Conservation (phyloP, 2,329 filamentous ascomycete species). For the Alternaria gansuensis region DNA sequence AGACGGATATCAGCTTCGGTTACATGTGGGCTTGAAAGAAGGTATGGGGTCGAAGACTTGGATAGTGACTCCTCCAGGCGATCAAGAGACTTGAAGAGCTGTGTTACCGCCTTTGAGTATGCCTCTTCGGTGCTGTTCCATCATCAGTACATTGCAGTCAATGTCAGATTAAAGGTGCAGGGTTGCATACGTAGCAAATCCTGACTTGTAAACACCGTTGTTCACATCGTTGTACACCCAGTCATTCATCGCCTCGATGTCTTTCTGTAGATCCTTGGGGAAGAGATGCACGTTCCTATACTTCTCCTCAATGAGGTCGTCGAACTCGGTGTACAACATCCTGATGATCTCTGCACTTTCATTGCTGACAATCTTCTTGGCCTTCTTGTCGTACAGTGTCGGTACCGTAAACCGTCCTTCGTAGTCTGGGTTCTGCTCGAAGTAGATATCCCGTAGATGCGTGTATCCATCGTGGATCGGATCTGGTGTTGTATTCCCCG, state of each 20-base stretch:
- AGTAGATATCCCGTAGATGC: conserved; percentile 82
- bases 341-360: conserved; percentile 92
- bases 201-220: conserved; percentile 63
- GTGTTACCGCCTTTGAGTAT: conserved; percentile 57
- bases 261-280: conserved; percentile 54
- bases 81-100: conserved; percentile 60
- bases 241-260: conserved; percentile 61
- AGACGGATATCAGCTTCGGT: conserved; percentile 63
- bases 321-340: conserved; percentile 86
- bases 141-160: neutral
- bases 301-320: conserved; percentile 61
- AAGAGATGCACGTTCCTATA: conserved; percentile 58
- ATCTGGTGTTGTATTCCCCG: conserved; percentile 66
- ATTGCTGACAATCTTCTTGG: conserved; percentile 83
- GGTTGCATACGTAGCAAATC: conserved; percentile 59
- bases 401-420: conserved; percentile 86
- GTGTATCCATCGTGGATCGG: conserved; percentile 73
- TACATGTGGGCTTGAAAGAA: conserved; percentile 55
- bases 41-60: conserved; percentile 56
- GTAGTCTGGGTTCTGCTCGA: conserved; percentile 75
- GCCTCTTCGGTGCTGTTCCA: conserved; percentile 57
- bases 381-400: conserved; percentile 81
- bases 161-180: neutral
- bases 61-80: conserved; percentile 57
- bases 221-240: conserved; percentile 64